Evolutionary conservation across 768 basidiomycete genomes (phyloP), one percentile per base, ranked within the genome.

Genomic region (Leccinum olivaceopallidum): DNA sequence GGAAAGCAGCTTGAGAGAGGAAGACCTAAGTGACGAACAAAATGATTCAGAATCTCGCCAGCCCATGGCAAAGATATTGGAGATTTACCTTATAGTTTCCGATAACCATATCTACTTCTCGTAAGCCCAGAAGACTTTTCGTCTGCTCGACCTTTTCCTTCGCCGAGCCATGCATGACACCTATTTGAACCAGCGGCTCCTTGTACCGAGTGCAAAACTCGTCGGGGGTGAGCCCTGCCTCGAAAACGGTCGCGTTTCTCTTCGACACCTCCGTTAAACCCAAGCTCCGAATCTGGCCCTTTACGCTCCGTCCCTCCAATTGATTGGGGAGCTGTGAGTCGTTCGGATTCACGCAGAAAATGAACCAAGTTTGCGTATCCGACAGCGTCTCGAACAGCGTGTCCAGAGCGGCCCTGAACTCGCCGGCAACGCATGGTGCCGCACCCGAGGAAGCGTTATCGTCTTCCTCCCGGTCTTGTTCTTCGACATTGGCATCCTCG

Each of bases 321-420:
- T 98, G 95, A 71, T 94, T 93, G 42, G 95, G 94, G 20, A 98
- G 77, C 70, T 96, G 96, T 26, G 93, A 88, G 76, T 98, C 95
- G 70, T 98, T 99, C 5, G 95, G 94, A 71, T 91, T 94, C 66
- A 98, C 76, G 69, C 94, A 97, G 75, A 96, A 93, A 18, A 97
- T 82, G 67, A 87, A 90, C 95, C 95, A 98, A 2, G 85, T 78
- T 76, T 95, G 90, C 16, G 93, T 90, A 67, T 97, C 95, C 57
- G 90, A 87, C 26, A 98, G 78, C 1, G 94, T 94, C 64, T 90
- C 85, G 65, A 98, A 91, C 16, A 97, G 81, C 0, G 88, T 30
- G 28, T 30, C 28, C 28, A 30, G 28, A 9, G 28, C 28, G 28
- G 28, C 8, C 28, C 28, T 30, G 28, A 30, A 30, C 28, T 30